Evolutionary conservation across 108 stramenopile genomes (phyloP).

Genomic region (Skeletonema menzelii): DNA sequence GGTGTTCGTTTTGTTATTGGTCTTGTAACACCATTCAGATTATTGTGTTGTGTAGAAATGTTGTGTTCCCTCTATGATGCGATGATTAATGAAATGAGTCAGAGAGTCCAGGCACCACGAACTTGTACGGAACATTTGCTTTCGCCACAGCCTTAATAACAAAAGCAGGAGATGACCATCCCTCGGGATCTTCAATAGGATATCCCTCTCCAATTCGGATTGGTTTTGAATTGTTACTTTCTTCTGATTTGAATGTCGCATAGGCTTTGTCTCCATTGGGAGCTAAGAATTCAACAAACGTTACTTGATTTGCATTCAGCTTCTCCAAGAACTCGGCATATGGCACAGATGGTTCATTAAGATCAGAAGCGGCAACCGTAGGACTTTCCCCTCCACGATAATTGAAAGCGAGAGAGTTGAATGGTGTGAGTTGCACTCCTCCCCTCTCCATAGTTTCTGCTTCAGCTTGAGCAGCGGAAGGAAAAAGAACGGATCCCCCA

Average conservation of each 20-base stretch:
- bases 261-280: constrained; percentile 84
- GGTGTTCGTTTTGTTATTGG: neutral
- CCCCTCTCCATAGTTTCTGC: constrained; percentile 44
- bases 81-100: neutral
- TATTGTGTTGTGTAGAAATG: too few species aligned
- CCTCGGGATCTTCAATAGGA: constrained; percentile 72
- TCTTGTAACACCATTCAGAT: neutral
- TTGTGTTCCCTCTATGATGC: neutral
- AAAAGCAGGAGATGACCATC: constrained; percentile 74
- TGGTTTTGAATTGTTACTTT: constrained; percentile 11
- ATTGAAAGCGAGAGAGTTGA: constrained; percentile 77
- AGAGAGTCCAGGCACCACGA: constrained; percentile 56
- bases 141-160: constrained; percentile 69
- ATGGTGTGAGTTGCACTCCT: constrained; percentile 54
- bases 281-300: constrained; percentile 78
- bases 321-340: constrained; percentile 62
- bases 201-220: constrained; percentile 83
- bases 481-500: neutral
- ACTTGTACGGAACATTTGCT: constrained; percentile 78
- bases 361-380: constrained; percentile 51
- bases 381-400: constrained; percentile 61
- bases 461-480: constrained; percentile 19
- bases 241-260: constrained; percentile 59
- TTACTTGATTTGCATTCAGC: constrained; percentile 60
- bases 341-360: constrained; percentile 71